Conservation (phyloP, 768 basidiomycete genomes). For the Filobasidium wieringae region DNA sequence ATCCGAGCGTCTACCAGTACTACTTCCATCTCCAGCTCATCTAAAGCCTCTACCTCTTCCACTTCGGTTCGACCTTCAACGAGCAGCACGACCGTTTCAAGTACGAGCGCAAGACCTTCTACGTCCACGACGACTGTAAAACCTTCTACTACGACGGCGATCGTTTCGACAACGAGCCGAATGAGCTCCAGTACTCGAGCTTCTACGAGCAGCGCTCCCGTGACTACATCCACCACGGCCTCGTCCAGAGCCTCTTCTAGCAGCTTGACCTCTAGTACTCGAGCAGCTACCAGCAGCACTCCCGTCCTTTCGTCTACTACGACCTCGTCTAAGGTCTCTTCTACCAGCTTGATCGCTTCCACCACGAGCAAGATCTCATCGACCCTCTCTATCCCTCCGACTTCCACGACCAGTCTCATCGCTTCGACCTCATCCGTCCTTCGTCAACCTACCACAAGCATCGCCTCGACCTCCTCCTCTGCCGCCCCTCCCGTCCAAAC, state of each 20-base stretch:
- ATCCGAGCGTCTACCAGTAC: not conserved
- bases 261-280: not conserved
- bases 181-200: not conserved
- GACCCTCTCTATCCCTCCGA: not conserved
- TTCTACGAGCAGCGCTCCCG: not conserved
- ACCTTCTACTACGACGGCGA: conserved; percentile 5
- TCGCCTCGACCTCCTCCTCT: conserved; percentile 13
- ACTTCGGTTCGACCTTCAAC: not conserved
- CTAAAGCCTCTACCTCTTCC: not conserved
- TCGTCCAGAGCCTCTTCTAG: not conserved
- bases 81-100: not conserved
- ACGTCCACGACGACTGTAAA: not conserved
- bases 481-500: no score
- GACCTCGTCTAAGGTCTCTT: not conserved
- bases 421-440: not conserved
- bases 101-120: not conserved
- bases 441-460: not conserved
- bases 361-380: not conserved
- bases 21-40: not conserved
- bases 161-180: not conserved
- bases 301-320: conserved; percentile 3
- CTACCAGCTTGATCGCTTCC: not conserved
- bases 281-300: not conserved
- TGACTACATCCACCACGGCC: conserved; percentile 6
- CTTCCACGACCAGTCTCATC: not conserved